Evolutionary conservation across 495 filamentous ascomycete species (phyloP), one percentile per base, ranked within the genome.

Genomic region (Durotheca rogersii): DNA sequence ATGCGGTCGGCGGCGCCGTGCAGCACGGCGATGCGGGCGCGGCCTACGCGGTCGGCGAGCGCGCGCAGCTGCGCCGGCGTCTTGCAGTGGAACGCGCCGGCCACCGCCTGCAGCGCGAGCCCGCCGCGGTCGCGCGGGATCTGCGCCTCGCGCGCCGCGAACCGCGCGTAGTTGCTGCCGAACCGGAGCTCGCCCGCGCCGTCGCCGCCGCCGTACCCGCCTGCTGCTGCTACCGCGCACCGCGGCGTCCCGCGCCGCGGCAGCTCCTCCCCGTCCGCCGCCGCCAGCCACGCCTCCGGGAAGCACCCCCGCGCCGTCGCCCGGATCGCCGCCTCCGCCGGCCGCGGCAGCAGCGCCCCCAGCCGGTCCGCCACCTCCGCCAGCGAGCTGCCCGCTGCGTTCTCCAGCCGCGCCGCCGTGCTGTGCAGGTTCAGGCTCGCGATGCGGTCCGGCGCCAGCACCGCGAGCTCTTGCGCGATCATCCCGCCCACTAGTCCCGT

Each of bases 401-500:
- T 41, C 75, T 79, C 43, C 80, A 88, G 66, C 9, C 72, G 67
- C 5, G 86, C 79, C 11, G 82, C 81, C 3, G 86, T 88, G 45
- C 80, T 83, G 47, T 85, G 61, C 16, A 89, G 73, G 10, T 76
- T 79, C 17, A 89, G 65, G 20, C 78, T 82, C 9, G 72, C 74
- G 30, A 88, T 74, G n/a, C 82, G 72, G 0, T 74, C 61, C 1
- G 85, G 85, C 21, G 79, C 76, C 7, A 81, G 65, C 27, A 78
- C 67, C 6, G 74, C 82, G 53, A 83, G 50, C 67, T 89, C 85
- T 65, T 88, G 86, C 4, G 81, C 78, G 51, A 89, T 88, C 86
- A 88, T 88, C 42, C 86, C 86, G 34, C 86, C 86, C 83, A 89
- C 51, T n/a, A n/a, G n/a, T n/a, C n/a, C n/a, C n/a, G n/a, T n/a